Conservation (phyloP, 192 early-diverging fungal species). For the Backusella luteola region DNA sequence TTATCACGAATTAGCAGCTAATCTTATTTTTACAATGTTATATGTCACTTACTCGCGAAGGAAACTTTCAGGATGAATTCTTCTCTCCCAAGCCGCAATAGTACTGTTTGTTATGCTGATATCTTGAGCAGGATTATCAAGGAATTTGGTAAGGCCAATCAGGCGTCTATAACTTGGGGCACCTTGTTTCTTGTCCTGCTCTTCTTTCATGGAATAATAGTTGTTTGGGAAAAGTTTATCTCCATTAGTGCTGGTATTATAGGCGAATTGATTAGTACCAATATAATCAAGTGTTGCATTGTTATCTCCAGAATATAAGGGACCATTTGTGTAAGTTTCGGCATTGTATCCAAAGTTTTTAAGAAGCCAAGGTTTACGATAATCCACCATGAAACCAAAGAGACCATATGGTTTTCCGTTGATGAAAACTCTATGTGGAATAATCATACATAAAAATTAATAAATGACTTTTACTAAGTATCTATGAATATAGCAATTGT, state of each 20-base stretch:
- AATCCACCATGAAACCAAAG: not conserved
- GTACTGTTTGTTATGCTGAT: not conserved
- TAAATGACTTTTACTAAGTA: not conserved
- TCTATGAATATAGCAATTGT: not conserved
- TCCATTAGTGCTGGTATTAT: not conserved
- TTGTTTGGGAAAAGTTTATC: not conserved
- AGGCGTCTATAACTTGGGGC: not conserved
- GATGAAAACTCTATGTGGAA: not conserved
- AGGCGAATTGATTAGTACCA: not conserved
- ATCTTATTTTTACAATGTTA: not conserved
- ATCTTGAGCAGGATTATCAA: not conserved
- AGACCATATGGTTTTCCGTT: not conserved
- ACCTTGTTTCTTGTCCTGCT: not conserved
- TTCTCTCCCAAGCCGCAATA: not conserved
- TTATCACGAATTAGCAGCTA: not conserved
- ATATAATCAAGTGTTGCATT: not conserved
- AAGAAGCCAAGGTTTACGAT: not conserved
- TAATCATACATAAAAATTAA: not conserved
- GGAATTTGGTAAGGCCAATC: slow-evolving; percentile 6
- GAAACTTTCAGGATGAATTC: slow-evolving; percentile 1
- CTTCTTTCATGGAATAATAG: not conserved
- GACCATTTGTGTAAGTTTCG: not conserved
- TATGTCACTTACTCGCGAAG: not conserved
- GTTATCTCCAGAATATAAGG: not conserved
- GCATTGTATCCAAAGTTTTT: not conserved